These are phyloP conservation scores for Penicillium ochrochloron DNA, from an alignment of 495 filamentous ascomycete species.

Conservation along the genomic window DNA sequence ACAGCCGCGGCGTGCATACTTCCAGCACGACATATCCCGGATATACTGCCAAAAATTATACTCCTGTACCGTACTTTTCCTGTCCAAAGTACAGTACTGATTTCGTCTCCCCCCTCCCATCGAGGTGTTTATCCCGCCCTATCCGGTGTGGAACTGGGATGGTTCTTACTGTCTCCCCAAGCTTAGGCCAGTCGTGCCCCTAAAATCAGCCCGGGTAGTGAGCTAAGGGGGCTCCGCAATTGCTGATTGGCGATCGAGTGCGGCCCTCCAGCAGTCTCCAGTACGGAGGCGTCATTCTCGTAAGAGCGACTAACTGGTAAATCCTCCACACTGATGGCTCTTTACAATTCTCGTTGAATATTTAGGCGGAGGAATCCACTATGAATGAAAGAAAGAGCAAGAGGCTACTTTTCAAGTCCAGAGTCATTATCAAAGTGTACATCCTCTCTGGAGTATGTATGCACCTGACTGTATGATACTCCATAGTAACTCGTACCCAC, in stretches of 20 bases:
- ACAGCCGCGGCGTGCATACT: conserved; percentile 5
- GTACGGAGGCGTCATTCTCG: neutral
- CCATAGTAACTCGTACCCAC: conserved; percentile 3
- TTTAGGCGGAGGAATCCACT: neutral
- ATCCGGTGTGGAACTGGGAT: neutral
- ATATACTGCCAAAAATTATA: neutral
- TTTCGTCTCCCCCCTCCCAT: neutral
- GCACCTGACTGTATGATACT: neutral
- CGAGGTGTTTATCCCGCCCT: conserved; percentile 5
- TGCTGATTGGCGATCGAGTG: conserved; percentile 10
- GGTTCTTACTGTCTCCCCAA: neutral
- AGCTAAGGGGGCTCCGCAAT: conserved; percentile 10
- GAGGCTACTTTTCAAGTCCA: neutral
- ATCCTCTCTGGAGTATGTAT: neutral
- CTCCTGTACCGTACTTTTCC: neutral
- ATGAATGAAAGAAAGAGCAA: neutral
- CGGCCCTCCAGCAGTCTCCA: conserved; percentile 7
- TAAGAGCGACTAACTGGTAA: neutral
- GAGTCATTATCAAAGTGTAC: neutral
- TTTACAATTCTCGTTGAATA: neutral
- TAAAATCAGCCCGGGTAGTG: neutral
- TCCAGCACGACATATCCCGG: neutral
- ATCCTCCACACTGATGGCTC: neutral
- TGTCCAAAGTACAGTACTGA: neutral
- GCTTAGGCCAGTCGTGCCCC: neutral